phyloP scores from a whole-genome alignment of 768 basidiomycete species.

The Serendipita sp. region DNA sequence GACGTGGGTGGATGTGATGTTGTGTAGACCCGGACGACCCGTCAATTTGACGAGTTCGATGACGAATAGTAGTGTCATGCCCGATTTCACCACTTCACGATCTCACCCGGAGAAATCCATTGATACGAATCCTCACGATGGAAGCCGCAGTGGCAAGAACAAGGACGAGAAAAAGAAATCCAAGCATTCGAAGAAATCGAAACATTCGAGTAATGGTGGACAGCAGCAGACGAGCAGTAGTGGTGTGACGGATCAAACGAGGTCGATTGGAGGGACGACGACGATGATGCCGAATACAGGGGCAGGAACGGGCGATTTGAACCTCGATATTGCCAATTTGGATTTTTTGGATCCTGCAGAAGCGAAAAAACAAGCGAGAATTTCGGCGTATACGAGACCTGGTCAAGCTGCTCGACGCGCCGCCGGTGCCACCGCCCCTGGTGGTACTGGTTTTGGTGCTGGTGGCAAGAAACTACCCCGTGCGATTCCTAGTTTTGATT shows the following conservation, averaged over 20 bases:
- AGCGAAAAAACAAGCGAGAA: not conserved
- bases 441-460: not conserved
- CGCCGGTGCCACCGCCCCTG: not conserved
- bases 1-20: constrained; percentile 1
- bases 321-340: not conserved
- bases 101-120: not conserved
- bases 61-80: not conserved
- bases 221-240: not conserved
- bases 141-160: too few species aligned
- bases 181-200: not conserved
- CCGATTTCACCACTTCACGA: not conserved
- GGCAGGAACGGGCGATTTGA: not conserved
- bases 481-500: not conserved
- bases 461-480: not conserved
- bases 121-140: too few species aligned
- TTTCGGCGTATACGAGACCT: not conserved
- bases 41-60: constrained; percentile 13
- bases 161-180: not conserved
- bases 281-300: not conserved
- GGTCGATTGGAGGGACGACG: not conserved
- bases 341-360: constrained; percentile 1
- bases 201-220: not conserved
- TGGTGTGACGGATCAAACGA: not conserved
- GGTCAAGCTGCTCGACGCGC: not conserved
- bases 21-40: constrained; percentile 6